phyloP scores from a whole-genome alignment of 1,284 basidiomycete species.

The Phlebopus sp. region DNA sequence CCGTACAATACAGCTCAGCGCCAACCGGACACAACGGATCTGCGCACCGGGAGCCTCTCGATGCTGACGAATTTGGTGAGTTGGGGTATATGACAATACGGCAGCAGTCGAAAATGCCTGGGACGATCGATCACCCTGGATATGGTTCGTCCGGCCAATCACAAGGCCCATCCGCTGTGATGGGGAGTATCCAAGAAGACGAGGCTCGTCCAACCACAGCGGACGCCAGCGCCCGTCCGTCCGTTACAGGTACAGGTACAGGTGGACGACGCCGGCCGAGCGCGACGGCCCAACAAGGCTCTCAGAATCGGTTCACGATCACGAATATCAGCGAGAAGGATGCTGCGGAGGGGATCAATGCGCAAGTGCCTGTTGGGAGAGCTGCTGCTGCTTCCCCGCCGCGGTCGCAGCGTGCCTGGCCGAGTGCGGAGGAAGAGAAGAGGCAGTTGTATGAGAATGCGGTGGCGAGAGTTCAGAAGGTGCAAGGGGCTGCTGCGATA shows the following conservation, averaged over 20 bases:
- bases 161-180: conserved; percentile 21
- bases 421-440: conserved; percentile 67
- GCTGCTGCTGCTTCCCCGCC: conserved; percentile 12
- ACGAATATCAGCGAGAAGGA: conserved; percentile 37
- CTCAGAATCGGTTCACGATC: conserved; percentile 35
- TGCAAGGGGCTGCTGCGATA: conserved; percentile 45
- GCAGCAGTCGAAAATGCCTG: conserved; percentile 6
- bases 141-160: conserved; percentile 20
- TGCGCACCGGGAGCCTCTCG: conserved; percentile 7
- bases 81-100: conserved; percentile 28
- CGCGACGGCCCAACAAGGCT: conserved; percentile 10
- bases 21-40: conserved; percentile 20
- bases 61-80: conserved; percentile 28
- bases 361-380: conserved; percentile 21
- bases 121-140: conserved; percentile 29
- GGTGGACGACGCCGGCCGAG: conserved; percentile 24
- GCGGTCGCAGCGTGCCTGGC: conserved; percentile 36
- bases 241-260: conserved; percentile 1
- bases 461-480: conserved; percentile 54
- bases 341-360: conserved; percentile 22
- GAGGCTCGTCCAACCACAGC: conserved; percentile 5
- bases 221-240: conserved; percentile 6
- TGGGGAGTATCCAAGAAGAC: conserved; percentile 27
- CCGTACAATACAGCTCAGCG: conserved; percentile 32
- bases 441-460: conserved; percentile 63